Conservation (phyloP, 495 filamentous ascomycete genomes). For the Sabuloglossum arenarium region DNA sequence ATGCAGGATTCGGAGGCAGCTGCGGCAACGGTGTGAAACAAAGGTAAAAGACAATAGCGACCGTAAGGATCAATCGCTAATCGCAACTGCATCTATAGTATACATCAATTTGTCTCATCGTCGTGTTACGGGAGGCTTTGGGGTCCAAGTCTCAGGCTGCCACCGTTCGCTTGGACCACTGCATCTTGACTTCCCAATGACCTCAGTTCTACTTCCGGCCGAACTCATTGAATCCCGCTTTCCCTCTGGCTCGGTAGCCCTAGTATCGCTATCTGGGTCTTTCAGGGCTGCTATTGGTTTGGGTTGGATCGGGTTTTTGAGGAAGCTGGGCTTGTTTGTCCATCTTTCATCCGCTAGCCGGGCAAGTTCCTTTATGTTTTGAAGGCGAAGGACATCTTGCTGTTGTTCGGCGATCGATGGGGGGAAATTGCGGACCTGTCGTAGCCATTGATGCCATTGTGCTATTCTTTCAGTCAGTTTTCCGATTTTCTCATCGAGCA, state of each 20-base stretch:
- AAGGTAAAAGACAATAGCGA: not conserved
- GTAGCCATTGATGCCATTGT: constrained; percentile 94
- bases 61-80: not conserved
- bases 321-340: constrained; percentile 49
- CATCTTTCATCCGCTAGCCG: constrained; percentile 68
- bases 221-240: not conserved
- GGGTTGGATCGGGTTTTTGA: constrained; percentile 25
- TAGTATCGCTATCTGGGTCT: not conserved
- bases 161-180: constrained; percentile 44
- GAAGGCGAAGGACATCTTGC: constrained; percentile 43
- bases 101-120: not conserved
- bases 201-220: not conserved
- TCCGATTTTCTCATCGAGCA: too few relatives aligned
- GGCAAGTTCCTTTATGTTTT: constrained; percentile 50
- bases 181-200: not conserved
- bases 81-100: not conserved
- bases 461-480: constrained; percentile 20
- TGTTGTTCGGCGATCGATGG: constrained; percentile 59
- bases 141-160: constrained; percentile 59
- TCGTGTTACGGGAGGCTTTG: constrained; percentile 18
- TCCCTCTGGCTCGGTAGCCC: not conserved
- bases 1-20: not conserved
- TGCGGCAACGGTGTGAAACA: not conserved
- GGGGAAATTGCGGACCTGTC: constrained; percentile 48
- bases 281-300: not conserved